Evolutionary conservation across 2,329 filamentous ascomycete genomes (phyloP), one percentile per base, ranked within the genome.

Genomic region (Aspergillus aculeatinus): DNA sequence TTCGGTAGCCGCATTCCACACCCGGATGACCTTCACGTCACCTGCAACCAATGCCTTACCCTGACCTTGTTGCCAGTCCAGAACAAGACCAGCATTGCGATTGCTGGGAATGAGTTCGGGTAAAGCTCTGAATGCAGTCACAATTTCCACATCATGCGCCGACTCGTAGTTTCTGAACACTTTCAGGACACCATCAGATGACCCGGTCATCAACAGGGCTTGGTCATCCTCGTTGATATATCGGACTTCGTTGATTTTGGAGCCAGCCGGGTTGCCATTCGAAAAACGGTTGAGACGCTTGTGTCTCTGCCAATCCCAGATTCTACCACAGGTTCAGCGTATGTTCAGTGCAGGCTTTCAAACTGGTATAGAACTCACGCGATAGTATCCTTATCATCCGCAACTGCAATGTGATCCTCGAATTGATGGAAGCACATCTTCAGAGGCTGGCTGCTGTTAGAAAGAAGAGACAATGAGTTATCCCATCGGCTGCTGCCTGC

Each of bases 221-320:
- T 96, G 92, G 72, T 99, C 95, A 69, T 99, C 95, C 76, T 99
- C 95, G 68, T 99, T 99, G 80, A 99, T 96, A 76, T 98, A 97
- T 58, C 92, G 91, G 73, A 97, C 88, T 74, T 98, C 93, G 57
- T 92, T 96, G 69, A 99, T 96, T 68, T 88, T 92, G 27, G 92
- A 96, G 2, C 93, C 92, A 33, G 88, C 83, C 0, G 95, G 95
- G 70, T 99, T 99, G 52, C 91, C 93, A 70, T 98, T 98, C 29
- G 91, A 96, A 77, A 99, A 99, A 58, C 89, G 88, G 72, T 87
- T 91, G 64, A 96, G 80, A 35, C 89, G 86, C 53, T 83, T 84
- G 65, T 89, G 87, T 57, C 85, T 86, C 76, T 92, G 88, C 90
- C 93, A 99, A 75, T 99, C 95, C 91, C 95, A 98, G 31, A 99